Evolutionary conservation across 805 yeast species (phyloP), one percentile per base, ranked within the genome.

Genomic region (Suhomyces pyralidae): DNA sequence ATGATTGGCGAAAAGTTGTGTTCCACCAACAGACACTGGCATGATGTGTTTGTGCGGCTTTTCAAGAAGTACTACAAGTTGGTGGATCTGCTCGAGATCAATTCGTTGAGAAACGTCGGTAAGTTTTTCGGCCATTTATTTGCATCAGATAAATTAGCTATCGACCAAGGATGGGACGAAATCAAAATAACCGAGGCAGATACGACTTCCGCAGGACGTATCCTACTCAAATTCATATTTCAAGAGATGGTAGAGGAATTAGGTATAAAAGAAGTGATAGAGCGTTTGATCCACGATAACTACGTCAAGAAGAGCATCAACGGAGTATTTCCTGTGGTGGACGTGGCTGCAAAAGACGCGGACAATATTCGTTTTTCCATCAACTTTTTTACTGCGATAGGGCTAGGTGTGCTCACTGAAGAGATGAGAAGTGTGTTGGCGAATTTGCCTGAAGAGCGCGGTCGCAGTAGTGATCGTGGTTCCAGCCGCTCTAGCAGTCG

Each of bases 301-400:
- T 80, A 79, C 52, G 71, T 82, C 15, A 74, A 74, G 48, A 79
- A 80, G 0, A 77, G 59, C 46, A 53, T 86, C 30, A 58, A 54
- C 1, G 90, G 90, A 0, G 58, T 92, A 38, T 88, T 92, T 61
- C 97, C 97, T 0, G 62, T 58, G 24, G 58, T 64, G 19, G 68
- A 68, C 14, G 68, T 65, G 26, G 45, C 58, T 7, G 54, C 58
- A 58, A 42, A 68, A 1, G 77, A 76, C 51, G 74, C 77, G 5
- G 85, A 82, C 8, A 71, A 81, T 57, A 70, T 86, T 12, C 75
- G 93, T 54, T 93, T 92, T 65, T 80, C 96, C 1, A 90, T 91
- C 64, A 93, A 93, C 64, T 93, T 79, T 65, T 93, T 93, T 68
- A 93, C 97, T 0, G 97, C 97, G 1, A 90, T 93, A 55, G 96